phyloP scores from a whole-genome alignment of 192 early-diverging fungal species.

The Haplosporangium gracile region DNA sequence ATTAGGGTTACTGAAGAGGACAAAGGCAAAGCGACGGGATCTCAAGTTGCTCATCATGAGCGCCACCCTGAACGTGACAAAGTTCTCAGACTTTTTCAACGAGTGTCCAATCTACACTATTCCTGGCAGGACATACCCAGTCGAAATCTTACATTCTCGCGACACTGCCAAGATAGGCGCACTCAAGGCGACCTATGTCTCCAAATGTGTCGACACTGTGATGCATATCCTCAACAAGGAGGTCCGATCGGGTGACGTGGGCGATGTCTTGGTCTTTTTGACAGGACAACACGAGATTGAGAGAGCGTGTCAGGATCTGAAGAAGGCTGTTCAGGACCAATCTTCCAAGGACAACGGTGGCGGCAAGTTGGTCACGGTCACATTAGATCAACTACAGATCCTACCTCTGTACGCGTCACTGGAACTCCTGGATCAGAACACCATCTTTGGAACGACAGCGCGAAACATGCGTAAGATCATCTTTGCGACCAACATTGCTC shows the following conservation, averaged over 20 bases:
- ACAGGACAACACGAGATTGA: slow-evolving; percentile 98
- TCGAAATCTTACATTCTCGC: slow-evolving; percentile 63
- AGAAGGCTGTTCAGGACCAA: slow-evolving; percentile 65
- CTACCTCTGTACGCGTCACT: slow-evolving; percentile 81
- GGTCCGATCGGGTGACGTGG: slow-evolving; percentile 66
- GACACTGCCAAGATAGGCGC: slow-evolving; percentile 69
- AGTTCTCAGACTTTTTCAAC: slow-evolving; percentile 87
- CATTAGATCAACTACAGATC: slow-evolving; percentile 40
- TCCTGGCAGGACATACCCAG: slow-evolving; percentile 76
- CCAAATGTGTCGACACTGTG: slow-evolving; percentile 79
- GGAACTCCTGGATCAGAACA: slow-evolving; percentile 86
- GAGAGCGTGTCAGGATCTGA: slow-evolving; percentile 73
- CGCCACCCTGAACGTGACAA: slow-evolving; percentile 84
- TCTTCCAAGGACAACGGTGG: slow-evolving; percentile 22
- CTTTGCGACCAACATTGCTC: slow-evolving; percentile 98
- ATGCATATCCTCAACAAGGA: slow-evolving; percentile 85
- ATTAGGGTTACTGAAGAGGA: slow-evolving; percentile 76
- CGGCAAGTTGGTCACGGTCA: neutral
- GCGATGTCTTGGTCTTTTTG: slow-evolving; percentile 95
- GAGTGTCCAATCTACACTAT: slow-evolving; percentile 83
- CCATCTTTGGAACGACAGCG: slow-evolving; percentile 88
- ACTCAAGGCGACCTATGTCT: slow-evolving; percentile 78
- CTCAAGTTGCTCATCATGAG: slow-evolving; percentile 90
- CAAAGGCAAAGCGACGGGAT: slow-evolving; percentile 81
- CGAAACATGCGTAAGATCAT: slow-evolving; percentile 85